Base-by-base conservation (phyloP, 2,329 filamentous ascomycete genomes). In the Penicillium brasilianum region DNA sequence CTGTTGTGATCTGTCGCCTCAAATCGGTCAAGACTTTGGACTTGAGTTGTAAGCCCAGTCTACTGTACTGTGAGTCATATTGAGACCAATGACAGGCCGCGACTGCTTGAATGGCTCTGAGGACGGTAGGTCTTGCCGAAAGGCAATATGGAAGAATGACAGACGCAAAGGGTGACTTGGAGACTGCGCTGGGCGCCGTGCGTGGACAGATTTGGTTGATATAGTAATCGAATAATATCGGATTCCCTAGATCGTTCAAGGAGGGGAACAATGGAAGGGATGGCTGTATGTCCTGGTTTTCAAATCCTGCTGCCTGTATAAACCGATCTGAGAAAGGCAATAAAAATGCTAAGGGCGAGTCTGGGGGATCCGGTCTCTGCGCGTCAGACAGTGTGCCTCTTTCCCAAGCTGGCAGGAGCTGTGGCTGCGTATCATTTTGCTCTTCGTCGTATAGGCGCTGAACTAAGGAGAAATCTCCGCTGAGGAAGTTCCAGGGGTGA, bases 141-240 rank as follows among this genome's bases (percentile, higher is more conserved):
- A 57, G 22, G 11, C 52, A 56, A 16, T 60, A 60, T 20, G 58
- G 58, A 30, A 60, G 58, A 48, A 60, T 56, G 18, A 60, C 44
- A n/a, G 58, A 60, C 4, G 58, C 58, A 30, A 60, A 60, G 5
- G 58, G 58, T 7, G 58, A 60, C 28, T 55, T 46, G 14, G 53
- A 57, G 9, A 22, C 6, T 11, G 58, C 28, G 34, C 37, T 52
- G 30, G 46, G 53, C 20, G 46, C 28, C 48, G 46, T 60, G 20
- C 58, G 52, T 41, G 58, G 58, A 36, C 58, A 60, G 10, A 60
- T 56, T 44, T 60, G 58, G 34, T 60, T 60, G 43, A 60, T 56
- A 44, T 60, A 60, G 20, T 60, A 60, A 46, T 60, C 58, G 52
- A 60, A 60, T 16, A 60, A 39, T 32, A 56, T 14, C 14, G 44